These are phyloP conservation scores for Dactylellina haptotyla DNA, from an alignment of 2,329 filamentous ascomycete genomes.

Conservation along the genomic window DNA sequence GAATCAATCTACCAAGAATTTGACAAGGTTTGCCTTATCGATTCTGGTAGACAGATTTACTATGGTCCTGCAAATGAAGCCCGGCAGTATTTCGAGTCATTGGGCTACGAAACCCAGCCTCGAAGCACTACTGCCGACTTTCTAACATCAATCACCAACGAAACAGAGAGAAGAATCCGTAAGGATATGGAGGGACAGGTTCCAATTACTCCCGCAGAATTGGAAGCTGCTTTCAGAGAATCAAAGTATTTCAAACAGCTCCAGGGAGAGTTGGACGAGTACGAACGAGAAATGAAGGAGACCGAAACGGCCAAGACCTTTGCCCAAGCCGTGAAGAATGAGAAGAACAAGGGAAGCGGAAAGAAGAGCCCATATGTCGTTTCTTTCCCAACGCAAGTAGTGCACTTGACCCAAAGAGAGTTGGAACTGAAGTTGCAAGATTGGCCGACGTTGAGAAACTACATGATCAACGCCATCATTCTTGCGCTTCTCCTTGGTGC, in stretches of 20 bases:
- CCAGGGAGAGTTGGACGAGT: constrained; percentile 70
- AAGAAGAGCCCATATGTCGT: constrained; percentile 81
- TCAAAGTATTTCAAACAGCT: constrained; percentile 72
- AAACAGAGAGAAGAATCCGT: constrained; percentile 74
- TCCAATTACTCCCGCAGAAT: constrained; percentile 75
- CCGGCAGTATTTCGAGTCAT: constrained; percentile 72
- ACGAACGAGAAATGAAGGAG: constrained; percentile 69
- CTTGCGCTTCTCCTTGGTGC: constrained; percentile 80
- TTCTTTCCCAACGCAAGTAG: constrained; percentile 73
- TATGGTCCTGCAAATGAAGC: constrained; percentile 72
- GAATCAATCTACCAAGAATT: constrained; percentile 77
- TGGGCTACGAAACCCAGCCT: constrained; percentile 70
- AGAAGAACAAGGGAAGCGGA: constrained; percentile 74
- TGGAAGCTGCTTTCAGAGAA: constrained; percentile 73
- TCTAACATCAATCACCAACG: constrained; percentile 78
- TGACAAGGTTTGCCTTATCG: constrained; percentile 83
- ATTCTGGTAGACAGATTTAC: constrained; percentile 75
- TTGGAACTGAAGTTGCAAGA: constrained; percentile 83
- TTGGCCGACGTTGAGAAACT: constrained; percentile 78
- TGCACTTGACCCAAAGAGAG: constrained; percentile 71
- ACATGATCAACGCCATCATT: constrained; percentile 79
- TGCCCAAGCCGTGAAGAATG: constrained; percentile 71
- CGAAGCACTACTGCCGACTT: constrained; percentile 79
- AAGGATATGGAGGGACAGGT: constrained; percentile 73
- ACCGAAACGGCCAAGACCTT: constrained; percentile 73